phyloP scores from a whole-genome alignment of 257 asterid genomes.

The Mitragyna speciosa region DNA sequence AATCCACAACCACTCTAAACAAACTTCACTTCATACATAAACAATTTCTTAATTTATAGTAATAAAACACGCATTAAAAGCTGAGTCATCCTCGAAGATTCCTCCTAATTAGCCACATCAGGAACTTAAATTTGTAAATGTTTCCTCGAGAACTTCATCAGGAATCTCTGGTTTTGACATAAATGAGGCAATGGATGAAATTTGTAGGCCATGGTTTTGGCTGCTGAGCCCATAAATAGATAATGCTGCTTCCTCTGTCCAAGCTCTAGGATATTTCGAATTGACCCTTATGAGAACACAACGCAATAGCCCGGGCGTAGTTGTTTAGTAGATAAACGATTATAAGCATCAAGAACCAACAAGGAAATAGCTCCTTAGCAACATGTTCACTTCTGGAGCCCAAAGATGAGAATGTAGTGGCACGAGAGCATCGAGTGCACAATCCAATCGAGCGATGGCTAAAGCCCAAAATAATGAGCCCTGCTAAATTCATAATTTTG shows the following conservation, averaged over 20 bases:
- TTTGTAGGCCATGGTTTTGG: constrained; percentile 59
- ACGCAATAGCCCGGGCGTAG: constrained; percentile 50
- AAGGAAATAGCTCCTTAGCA: constrained; percentile 54
- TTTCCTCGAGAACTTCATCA: constrained; percentile 42
- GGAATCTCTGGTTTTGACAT: constrained; percentile 27
- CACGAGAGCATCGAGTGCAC: constrained; percentile 43
- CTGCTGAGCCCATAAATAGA: constrained; percentile 53
- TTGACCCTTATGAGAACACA: constrained; percentile 55
- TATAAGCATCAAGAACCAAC: constrained; percentile 56
- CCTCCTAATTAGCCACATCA: constrained; percentile 43
- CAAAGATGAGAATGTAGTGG: constrained; percentile 73
- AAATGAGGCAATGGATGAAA: constrained; percentile 37
- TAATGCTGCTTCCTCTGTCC: constrained; percentile 32
- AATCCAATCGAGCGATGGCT: constrained; percentile 56
- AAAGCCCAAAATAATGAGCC: constrained; percentile 60
- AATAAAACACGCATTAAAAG: neutral
- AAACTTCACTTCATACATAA: constrained; percentile 3
- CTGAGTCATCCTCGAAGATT: constrained; percentile 43
- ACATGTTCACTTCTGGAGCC: constrained; percentile 59
- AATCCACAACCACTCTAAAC: constrained; percentile 12
- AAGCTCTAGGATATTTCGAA: constrained; percentile 50
- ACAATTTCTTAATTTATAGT: neutral
- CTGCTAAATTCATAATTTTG: constrained; percentile 28
- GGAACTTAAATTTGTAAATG: constrained; percentile 39
- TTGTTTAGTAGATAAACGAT: constrained; percentile 39